A percentile compares a stretch with the other conserved stretches of the same genome.
Conservation (phyloP, 345 rosid genomes). For the Clausena lansium region DNA sequence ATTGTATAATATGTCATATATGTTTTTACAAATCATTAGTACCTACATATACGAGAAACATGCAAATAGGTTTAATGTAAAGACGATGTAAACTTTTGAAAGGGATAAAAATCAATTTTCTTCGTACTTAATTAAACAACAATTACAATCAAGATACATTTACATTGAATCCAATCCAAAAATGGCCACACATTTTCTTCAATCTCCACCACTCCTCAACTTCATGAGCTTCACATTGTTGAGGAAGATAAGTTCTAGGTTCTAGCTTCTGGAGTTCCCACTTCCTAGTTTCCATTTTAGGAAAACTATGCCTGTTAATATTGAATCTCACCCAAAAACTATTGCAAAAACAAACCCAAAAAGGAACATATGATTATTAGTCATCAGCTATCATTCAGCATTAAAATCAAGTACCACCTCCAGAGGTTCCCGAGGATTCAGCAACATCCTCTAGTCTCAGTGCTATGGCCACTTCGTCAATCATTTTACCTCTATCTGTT, state of each 20-base stretch:
- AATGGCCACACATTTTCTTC: not conserved
- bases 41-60: no score
- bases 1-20: no score
- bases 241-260: not conserved
- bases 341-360: not conserved
- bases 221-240: not conserved
- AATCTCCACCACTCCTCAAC: not conserved
- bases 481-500: conserved; percentile 50
- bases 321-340: not conserved
- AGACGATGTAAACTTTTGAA: not conserved
- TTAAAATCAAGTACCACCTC: conserved; percentile 15
- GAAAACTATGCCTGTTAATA: not conserved
- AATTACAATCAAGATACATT: not conserved
- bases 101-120: not conserved
- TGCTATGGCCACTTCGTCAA: conserved; percentile 35
- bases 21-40: no score
- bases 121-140: not conserved
- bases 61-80: not conserved
- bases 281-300: not conserved
- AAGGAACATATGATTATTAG: not conserved
- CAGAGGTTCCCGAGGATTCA: conserved; percentile 37
- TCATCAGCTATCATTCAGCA: not conserved
- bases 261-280: no score
- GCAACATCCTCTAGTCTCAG: conserved; percentile 33
- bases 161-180: conserved; percentile 9